Evolutionary conservation across 2,329 filamentous ascomycete species (phyloP).

Genomic region (Talaromyces sp.): DNA sequence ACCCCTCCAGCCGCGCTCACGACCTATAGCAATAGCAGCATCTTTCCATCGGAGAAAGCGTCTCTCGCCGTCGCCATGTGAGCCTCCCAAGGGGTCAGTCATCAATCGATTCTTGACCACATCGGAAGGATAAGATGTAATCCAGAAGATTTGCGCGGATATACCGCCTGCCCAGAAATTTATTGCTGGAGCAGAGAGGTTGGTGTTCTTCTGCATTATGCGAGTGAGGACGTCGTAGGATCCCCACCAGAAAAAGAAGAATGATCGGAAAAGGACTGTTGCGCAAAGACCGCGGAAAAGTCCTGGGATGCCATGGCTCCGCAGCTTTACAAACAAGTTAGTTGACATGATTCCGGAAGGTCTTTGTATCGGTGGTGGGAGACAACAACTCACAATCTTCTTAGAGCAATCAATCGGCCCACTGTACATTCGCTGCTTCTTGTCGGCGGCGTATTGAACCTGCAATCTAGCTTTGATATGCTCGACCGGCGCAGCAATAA

Average conservation of each 20-base stretch:
- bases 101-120: conserved; percentile 96
- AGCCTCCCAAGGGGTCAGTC: conserved; percentile 81
- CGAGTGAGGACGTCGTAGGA: conserved; percentile 81
- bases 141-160: conserved; percentile 90
- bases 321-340: conserved; percentile 29
- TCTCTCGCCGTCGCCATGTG: conserved; percentile 60
- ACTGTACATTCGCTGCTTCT: conserved; percentile 71
- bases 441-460: conserved; percentile 81
- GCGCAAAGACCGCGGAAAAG: conserved; percentile 81
- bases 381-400: conserved; percentile 51
- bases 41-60: conserved; percentile 72
- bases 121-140: conserved; percentile 85
- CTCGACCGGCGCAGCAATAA: conserved; percentile 89
- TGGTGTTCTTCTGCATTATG: conserved; percentile 61
- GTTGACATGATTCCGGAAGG: neutral
- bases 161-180: conserved; percentile 98
- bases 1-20: conserved; percentile 68
- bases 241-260: conserved; percentile 99
- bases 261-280: conserved; percentile 81
- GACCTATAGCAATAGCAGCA: conserved; percentile 70
- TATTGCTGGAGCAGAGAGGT: conserved; percentile 68
- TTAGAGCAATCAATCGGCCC: conserved; percentile 78
- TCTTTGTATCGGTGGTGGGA: neutral
- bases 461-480: conserved; percentile 92
- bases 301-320: conserved; percentile 66